Conservation (phyloP, 176 grass and related monocot genomes). For the Chrysopogon serrulatus region DNA sequence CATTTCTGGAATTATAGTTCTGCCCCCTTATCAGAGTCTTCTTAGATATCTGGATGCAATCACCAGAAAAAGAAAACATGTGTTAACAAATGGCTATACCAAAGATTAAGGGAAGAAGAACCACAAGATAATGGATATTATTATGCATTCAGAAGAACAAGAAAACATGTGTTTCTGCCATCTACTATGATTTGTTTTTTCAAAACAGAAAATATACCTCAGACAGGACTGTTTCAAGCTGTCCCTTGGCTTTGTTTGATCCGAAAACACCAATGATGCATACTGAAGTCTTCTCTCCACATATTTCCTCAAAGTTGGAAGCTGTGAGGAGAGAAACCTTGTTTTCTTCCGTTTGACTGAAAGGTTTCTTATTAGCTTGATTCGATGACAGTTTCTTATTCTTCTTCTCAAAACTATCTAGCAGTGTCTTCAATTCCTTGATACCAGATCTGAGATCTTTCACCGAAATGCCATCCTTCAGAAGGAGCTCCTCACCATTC, state of each 20-base stretch:
- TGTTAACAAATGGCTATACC: not conserved
- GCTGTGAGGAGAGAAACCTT: conserved; percentile 57
- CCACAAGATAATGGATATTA: not conserved
- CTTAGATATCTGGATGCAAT: conserved; percentile 67
- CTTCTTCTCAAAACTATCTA: conserved; percentile 84
- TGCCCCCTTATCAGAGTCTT: conserved; percentile 74
- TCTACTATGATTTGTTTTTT: not conserved
- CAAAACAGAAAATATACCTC: conserved; percentile 43
- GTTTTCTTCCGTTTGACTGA: conserved; percentile 7
- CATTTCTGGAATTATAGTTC: conserved; percentile 30
- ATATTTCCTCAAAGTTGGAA: conserved; percentile 59
- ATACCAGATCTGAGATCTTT: conserved; percentile 83
- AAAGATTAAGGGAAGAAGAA: not conserved
- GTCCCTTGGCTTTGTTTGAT: conserved; percentile 59
- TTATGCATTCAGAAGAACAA: not conserved
- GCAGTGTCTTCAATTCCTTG: conserved; percentile 51
- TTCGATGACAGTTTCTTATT: conserved; percentile 57
- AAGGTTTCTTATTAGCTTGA: conserved; percentile 50
- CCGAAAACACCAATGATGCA: conserved; percentile 76
- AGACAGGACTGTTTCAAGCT: conserved; percentile 49
- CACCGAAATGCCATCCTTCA: conserved; percentile 71
- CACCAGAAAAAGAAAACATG: not conserved
- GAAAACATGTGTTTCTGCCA: not conserved
- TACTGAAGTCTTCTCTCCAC: conserved; percentile 60
- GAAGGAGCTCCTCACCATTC: conserved; percentile 60